These are phyloP conservation scores for Ascocoryne sarcoides DNA, from an alignment of 2,329 filamentous ascomycete genomes.

Conservation along the genomic window DNA sequence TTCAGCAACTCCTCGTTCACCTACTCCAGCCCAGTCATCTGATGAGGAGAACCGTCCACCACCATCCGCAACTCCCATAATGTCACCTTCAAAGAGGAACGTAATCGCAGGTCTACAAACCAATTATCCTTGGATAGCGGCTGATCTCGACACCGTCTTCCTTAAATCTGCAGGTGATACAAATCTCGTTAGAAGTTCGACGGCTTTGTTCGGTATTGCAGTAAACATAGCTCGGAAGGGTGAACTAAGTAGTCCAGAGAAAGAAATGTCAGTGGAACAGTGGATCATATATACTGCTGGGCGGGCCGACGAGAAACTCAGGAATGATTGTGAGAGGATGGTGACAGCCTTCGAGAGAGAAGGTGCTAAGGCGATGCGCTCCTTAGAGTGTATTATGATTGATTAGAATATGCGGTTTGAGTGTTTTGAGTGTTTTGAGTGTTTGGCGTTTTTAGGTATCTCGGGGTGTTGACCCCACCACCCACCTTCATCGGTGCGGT, in stretches of 20 bases:
- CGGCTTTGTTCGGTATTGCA: conserved; percentile 28
- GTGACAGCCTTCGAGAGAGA: conserved; percentile 78
- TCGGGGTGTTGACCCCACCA: too few species aligned
- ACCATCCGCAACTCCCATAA: conserved; percentile 45
- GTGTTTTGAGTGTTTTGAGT: too few species aligned
- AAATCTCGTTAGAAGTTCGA: conserved; percentile 17
- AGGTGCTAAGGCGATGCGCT: conserved; percentile 67
- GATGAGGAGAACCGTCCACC: conserved; percentile 75
- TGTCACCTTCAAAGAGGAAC: conserved; percentile 54
- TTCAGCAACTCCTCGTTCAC: too few species aligned
- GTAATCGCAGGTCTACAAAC: conserved; percentile 48
- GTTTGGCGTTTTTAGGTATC: too few species aligned
- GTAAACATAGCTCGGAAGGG: conserved; percentile 45
- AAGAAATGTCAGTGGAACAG: conserved; percentile 85
- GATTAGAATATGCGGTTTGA: too few species aligned
- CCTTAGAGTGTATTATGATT: conserved; percentile 72
- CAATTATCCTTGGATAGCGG: conserved; percentile 56
- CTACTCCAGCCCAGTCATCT: conserved; percentile 64
- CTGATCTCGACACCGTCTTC: conserved; percentile 70
- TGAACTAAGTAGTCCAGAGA: conserved; percentile 66
- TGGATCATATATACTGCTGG: conserved; percentile 81
- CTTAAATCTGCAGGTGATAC: conserved; percentile 33
- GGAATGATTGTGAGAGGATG: conserved; percentile 72
- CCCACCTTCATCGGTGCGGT: too few species aligned
- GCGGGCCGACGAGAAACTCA: conserved; percentile 70